A percentile compares a stretch with the other conserved stretches of the same genome.
These are phyloP conservation scores for Leishmania arabica DNA, from an alignment of 208 protist species.

Conservation along the genomic window DNA sequence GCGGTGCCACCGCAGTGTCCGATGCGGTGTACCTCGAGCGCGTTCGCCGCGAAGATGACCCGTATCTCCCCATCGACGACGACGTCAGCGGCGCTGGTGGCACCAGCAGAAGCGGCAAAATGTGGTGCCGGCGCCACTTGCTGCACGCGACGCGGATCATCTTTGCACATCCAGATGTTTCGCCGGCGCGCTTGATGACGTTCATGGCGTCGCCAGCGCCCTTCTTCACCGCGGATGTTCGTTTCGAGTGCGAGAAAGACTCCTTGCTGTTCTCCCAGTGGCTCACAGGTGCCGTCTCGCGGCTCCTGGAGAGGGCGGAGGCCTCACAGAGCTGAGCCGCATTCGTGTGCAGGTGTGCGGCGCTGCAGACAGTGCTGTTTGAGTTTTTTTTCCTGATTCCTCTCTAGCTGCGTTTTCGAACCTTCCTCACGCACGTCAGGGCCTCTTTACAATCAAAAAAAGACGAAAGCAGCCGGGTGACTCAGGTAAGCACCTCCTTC, in stretches of 20 bases:
- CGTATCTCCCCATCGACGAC: constrained; percentile 3
- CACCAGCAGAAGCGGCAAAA: background rate
- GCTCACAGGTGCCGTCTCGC: constrained; percentile 7
- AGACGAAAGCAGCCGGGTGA: background rate
- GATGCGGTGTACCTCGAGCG: constrained; percentile 75
- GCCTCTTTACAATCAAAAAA: background rate
- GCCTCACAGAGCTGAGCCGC: background rate
- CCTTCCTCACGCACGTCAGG: background rate
- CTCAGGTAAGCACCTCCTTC: background rate
- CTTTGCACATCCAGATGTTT: constrained; percentile 47
- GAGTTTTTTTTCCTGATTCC: background rate
- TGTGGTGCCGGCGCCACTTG: constrained; percentile 57
- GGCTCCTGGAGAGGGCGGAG: no score
- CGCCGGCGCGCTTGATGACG: constrained; percentile 10
- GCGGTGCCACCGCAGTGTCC: constrained; percentile 38
- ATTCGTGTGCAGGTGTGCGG: background rate
- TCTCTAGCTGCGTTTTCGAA: background rate
- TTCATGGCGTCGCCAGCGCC: constrained; percentile 33
- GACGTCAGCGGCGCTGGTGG: background rate
- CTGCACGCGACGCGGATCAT: constrained; percentile 59
- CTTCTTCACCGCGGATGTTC: constrained; percentile 55
- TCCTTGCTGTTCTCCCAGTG: background rate
- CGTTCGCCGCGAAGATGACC: constrained; percentile 30
- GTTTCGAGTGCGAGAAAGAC: constrained; percentile 8
- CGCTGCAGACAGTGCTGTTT: background rate